phyloP scores from a whole-genome alignment of 176 grass and related monocot genomes.

The Elymus sibiricus region DNA sequence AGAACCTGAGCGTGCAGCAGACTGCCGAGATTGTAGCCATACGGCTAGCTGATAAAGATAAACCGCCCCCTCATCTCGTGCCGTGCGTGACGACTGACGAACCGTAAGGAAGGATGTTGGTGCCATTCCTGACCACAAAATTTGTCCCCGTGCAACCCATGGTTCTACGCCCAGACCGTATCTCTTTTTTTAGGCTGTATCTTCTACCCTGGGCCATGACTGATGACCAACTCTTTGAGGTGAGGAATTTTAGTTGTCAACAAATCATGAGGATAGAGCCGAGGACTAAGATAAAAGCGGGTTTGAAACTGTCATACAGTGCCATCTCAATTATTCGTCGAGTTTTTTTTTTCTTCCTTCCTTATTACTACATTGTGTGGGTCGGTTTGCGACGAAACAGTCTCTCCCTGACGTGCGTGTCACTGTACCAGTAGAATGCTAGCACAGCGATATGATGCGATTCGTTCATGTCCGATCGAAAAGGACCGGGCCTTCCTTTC shows the following conservation, averaged over 20 bases:
- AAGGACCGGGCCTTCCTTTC: conserved; percentile 9
- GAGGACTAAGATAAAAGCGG: neutral
- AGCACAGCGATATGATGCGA: neutral
- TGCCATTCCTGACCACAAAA: neutral
- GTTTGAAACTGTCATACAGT: neutral
- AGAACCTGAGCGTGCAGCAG: neutral
- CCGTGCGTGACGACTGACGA: neutral
- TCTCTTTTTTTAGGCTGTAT: no score
- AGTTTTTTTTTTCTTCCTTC: neutral
- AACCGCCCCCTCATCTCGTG: neutral
- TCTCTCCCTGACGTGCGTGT: neutral
- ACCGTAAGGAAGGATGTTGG: neutral
- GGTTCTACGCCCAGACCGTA: neutral
- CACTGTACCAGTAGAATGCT: neutral
- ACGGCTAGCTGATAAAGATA: neutral
- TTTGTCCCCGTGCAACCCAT: neutral
- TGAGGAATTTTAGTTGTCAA: neutral
- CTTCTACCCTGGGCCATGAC: no score
- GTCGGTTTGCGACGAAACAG: neutral
- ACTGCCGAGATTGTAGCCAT: neutral
- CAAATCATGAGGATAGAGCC: neutral
- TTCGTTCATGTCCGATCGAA: neutral
- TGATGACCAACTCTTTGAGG: no score
- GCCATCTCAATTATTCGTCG: neutral
- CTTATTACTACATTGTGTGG: neutral